Percentiles rank a stretch among this genome's conserved stretches.
These are phyloP conservation scores for Carallia pectinifolia DNA, from an alignment of 345 rosid genomes.

Conservation along the genomic window DNA sequence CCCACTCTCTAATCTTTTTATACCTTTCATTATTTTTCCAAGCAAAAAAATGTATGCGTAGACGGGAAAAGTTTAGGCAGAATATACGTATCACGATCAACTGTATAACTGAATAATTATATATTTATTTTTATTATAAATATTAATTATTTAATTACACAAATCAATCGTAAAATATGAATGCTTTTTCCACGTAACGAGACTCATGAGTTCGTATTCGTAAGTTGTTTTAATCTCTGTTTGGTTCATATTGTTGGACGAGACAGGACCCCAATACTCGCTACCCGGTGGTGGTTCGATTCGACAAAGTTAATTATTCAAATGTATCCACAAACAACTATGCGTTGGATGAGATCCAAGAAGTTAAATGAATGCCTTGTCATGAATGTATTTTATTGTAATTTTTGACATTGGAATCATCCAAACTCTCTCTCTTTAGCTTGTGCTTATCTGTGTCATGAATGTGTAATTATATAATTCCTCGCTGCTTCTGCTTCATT, in stretches of 20 bases:
- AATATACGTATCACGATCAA: no score
- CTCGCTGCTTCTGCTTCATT: constrained; percentile 11
- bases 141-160: no score
- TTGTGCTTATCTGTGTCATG: constrained; percentile 25
- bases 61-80: no score
- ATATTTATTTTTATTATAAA: no score
- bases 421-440: constrained; percentile 11
- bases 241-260: background rate
- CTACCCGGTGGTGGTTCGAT: constrained; percentile 93
- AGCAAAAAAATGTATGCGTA: no score
- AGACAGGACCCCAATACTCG: constrained; percentile 73
- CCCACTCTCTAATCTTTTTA: background rate
- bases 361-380: constrained; percentile 46
- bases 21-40: background rate
- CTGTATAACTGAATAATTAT: no score
- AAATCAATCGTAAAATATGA: no score
- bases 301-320: constrained; percentile 81
- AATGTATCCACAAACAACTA: constrained; percentile 95
- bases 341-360: constrained; percentile 83
- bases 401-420: constrained; percentile 17
- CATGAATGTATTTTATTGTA: constrained; percentile 7
- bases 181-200: no score
- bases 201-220: no score
- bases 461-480: constrained; percentile 32
- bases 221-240: background rate